Conservation (phyloP, 1,284 basidiomycete genomes). For the Abortiporus biennis region DNA sequence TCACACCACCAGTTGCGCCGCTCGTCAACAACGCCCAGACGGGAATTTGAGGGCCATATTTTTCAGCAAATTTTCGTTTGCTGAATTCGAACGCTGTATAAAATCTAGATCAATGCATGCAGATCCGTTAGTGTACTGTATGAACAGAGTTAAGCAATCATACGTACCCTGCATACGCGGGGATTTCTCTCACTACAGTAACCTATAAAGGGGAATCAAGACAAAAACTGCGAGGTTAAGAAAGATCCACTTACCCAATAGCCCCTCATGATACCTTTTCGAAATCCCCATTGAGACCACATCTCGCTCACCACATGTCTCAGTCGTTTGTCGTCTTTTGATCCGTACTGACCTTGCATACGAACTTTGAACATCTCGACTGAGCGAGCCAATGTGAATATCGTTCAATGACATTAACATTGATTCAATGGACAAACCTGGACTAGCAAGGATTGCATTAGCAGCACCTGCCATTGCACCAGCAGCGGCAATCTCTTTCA, state of each 20-base stretch:
- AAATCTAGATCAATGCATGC: conserved; percentile 39
- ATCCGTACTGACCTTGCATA: conserved; percentile 95
- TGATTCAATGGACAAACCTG: conserved; percentile 45
- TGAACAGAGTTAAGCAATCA: neutral
- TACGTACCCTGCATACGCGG: conserved; percentile 85
- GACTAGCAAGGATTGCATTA: conserved; percentile 85
- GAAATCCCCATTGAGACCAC: conserved; percentile 82
- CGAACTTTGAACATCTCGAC: conserved; percentile 91
- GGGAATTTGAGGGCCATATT: conserved; percentile 66
- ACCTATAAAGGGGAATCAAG: conserved; percentile 40
- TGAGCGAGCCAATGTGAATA: conserved; percentile 19
- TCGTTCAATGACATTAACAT: neutral
- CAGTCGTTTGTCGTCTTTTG: conserved; percentile 70
- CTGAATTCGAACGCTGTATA: conserved; percentile 86
- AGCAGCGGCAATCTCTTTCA: conserved; percentile 78
- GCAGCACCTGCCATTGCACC: conserved; percentile 89
- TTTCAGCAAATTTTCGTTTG: conserved; percentile 68
- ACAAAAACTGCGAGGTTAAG: neutral
- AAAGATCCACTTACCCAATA: conserved; percentile 69
- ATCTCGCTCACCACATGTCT: conserved; percentile 71
- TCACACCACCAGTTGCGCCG: conserved; percentile 83
- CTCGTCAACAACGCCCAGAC: conserved; percentile 87
- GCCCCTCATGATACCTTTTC: conserved; percentile 89
- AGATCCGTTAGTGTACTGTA: neutral
- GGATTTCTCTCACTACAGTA: conserved; percentile 90